A percentile compares a stretch with the other conserved stretches of the same genome.
Evolutionary conservation across 768 basidiomycete species (phyloP).

Genomic region (Trametes cingulata): DNA sequence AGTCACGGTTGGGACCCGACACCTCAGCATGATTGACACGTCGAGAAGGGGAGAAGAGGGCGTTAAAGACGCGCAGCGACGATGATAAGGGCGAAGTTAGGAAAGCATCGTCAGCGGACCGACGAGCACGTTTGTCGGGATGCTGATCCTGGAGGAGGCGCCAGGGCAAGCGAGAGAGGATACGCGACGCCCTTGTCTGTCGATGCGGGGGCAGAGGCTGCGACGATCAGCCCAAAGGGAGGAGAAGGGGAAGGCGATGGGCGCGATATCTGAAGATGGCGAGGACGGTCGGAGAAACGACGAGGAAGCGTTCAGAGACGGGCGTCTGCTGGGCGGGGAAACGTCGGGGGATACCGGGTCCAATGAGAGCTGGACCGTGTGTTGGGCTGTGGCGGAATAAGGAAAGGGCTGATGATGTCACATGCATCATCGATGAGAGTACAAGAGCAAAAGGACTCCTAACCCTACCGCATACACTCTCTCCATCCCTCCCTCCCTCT

Average conservation of each 20-base stretch:
- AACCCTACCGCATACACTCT: constrained; percentile 6
- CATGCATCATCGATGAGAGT: constrained; percentile 25
- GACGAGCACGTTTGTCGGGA: constrained; percentile 11
- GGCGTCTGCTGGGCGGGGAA: constrained; percentile 7
- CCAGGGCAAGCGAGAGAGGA: neutral
- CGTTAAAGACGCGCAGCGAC: neutral
- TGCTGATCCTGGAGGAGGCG: neutral
- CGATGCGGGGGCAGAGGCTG: constrained; percentile 6
- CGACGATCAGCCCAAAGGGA: constrained; percentile 16
- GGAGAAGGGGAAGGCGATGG: neutral
- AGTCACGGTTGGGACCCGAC: neutral
- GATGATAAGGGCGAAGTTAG: neutral
- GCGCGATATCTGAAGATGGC: neutral
- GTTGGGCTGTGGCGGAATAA: neutral
- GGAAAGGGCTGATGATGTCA: constrained; percentile 20
- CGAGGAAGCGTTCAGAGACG: neutral
- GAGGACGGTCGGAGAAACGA: constrained; percentile 7
- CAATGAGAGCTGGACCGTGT: constrained; percentile 7
- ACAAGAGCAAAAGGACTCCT: constrained; percentile 20
- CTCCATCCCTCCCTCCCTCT: neutral
- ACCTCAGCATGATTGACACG: neutral
- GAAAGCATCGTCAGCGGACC: neutral
- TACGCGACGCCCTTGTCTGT: constrained; percentile 4
- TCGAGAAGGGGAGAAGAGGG: neutral
- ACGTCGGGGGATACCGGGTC: constrained; percentile 18